phyloP scores from a whole-genome alignment of 164 flowering plant genomes.

The Paratinospora sagittata region DNA sequence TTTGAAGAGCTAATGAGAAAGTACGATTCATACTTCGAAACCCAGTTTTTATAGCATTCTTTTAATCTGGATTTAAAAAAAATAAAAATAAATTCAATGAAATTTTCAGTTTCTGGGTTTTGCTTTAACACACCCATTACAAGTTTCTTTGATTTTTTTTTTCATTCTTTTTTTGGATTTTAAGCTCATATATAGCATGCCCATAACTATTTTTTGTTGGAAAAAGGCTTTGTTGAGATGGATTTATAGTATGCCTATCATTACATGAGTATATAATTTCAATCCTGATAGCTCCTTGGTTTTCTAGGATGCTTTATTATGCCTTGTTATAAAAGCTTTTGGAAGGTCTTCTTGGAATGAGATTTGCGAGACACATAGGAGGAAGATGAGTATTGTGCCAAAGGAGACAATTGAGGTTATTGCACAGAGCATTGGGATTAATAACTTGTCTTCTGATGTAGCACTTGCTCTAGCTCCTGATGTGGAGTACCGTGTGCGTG shows the following conservation, averaged over 20 bases:
- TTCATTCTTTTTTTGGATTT: no score
- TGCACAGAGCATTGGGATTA: slow-evolving; percentile 84
- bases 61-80: no score
- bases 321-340: background rate
- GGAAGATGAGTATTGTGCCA: slow-evolving; percentile 58
- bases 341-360: background rate
- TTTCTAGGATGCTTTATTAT: background rate
- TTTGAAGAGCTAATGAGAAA: background rate
- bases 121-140: background rate
- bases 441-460: slow-evolving; percentile 69
- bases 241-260: no score
- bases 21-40: no score
- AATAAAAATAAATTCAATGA: background rate
- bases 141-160: background rate
- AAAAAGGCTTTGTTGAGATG: no score
- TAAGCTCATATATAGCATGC: no score
- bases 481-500: slow-evolving; percentile 92
- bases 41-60: no score
- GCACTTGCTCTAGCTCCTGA: slow-evolving; percentile 81
- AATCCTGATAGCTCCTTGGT: background rate
- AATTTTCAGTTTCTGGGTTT: background rate
- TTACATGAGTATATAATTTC: no score
- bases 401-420: slow-evolving; percentile 87
- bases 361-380: background rate
- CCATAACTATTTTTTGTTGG: background rate